Conservation (phyloP, 1,139 yeast species). For the Candida sp. region DNA sequence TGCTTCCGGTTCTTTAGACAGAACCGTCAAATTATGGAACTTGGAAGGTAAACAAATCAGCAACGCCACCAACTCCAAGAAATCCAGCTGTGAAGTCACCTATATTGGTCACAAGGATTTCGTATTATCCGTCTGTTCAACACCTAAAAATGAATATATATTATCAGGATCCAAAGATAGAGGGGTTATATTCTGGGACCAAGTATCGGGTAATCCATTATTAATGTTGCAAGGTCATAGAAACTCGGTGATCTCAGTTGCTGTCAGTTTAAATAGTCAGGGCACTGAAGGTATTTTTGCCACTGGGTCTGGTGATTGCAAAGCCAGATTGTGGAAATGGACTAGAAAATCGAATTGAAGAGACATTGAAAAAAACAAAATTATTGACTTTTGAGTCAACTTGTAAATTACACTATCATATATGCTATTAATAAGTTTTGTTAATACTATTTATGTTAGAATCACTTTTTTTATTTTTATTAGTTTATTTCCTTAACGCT, state of each 20-base stretch:
- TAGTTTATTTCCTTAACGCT: background rate
- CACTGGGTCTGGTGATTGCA: conserved; percentile 97
- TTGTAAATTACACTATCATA: background rate
- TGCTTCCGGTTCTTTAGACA: conserved; percentile 92
- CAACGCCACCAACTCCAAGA: conserved; percentile 33
- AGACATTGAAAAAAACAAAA: background rate
- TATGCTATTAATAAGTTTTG: background rate
- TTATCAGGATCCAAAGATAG: conserved; percentile 96
- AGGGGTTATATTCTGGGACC: conserved; percentile 98
- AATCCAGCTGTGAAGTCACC: conserved; percentile 82
- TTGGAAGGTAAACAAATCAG: conserved; percentile 56
- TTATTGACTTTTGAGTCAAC: background rate
- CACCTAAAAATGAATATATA: conserved; percentile 91
- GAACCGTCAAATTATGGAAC: conserved; percentile 96
- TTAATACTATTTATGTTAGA: background rate
- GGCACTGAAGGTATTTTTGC: conserved; percentile 83
- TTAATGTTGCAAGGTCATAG: conserved; percentile 97
- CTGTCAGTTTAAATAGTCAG: conserved; percentile 75
- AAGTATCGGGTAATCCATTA: conserved; percentile 85
- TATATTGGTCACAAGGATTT: conserved; percentile 97
- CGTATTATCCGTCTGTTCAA: conserved; percentile 89
- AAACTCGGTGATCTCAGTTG: conserved; percentile 92
- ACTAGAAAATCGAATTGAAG: conserved; percentile 16
- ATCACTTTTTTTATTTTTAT: background rate
- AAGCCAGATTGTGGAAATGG: conserved; percentile 96